phyloP scores from a whole-genome alignment of 2,329 filamentous ascomycete genomes.

The Ophiostoma australiae region DNA sequence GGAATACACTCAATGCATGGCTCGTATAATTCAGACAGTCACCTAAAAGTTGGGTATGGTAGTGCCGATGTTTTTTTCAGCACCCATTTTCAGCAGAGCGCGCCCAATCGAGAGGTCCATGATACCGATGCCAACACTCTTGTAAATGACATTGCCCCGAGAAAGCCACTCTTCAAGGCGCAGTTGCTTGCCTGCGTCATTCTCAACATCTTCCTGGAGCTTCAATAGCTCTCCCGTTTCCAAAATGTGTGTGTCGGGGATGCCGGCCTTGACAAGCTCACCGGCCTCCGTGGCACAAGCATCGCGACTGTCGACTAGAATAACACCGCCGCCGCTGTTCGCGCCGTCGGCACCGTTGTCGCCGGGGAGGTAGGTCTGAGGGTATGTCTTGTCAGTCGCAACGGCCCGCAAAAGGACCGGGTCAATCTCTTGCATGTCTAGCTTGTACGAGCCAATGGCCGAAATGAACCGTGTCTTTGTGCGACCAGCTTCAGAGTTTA shows the following conservation, averaged over 20 bases:
- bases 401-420: constrained; percentile 49
- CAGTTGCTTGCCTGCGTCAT: constrained; percentile 25
- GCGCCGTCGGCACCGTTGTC: background rate
- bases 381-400: background rate
- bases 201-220: constrained; percentile 48
- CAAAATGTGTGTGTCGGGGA: constrained; percentile 53
- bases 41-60: constrained; percentile 38
- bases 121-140: constrained; percentile 62
- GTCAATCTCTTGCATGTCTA: constrained; percentile 63
- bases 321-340: constrained; percentile 31
- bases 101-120: constrained; percentile 63
- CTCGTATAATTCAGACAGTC: background rate
- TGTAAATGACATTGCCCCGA: constrained; percentile 62
- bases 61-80: constrained; percentile 48
- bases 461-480: constrained; percentile 43
- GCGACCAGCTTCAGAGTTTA: constrained; percentile 40
- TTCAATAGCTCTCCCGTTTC: constrained; percentile 56
- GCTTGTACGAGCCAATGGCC: constrained; percentile 50
- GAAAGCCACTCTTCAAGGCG: constrained; percentile 46
- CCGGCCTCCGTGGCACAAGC: constrained; percentile 60
- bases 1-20: background rate
- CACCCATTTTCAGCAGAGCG: constrained; percentile 53
- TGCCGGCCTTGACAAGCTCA: constrained; percentile 59
- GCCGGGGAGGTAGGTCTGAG: background rate
- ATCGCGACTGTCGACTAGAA: constrained; percentile 53